These are phyloP conservation scores for Nakazawaea siamensis DNA, from an alignment of 805 yeast species.

Conservation along the genomic window DNA sequence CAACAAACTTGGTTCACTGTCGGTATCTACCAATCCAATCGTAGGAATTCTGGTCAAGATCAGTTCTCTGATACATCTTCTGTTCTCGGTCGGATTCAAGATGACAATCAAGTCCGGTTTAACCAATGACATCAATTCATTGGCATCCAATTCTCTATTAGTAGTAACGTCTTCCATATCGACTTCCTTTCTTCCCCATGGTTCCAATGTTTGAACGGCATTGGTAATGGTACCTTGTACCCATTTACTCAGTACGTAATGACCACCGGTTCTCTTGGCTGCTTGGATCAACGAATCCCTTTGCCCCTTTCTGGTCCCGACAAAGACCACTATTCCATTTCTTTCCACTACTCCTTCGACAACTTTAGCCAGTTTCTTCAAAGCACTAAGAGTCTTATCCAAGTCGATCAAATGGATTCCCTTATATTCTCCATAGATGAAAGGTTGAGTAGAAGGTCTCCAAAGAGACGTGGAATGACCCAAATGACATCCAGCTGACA, in stretches of 20 bases:
- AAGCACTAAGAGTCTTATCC: conserved; percentile 67
- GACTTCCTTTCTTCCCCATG: conserved; percentile 64
- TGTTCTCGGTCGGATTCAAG: conserved; percentile 82
- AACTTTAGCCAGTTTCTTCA: conserved; percentile 81
- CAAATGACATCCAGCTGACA: conserved; percentile 91
- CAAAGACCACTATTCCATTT: conserved; percentile 75
- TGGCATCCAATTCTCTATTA: conserved; percentile 42
- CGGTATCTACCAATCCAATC: conserved; percentile 89
- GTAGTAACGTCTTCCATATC: conserved; percentile 68
- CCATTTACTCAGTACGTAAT: conserved; percentile 82
- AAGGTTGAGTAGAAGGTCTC: conserved; percentile 81
- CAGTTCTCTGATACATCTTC: conserved; percentile 77
- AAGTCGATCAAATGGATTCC: conserved; percentile 90
- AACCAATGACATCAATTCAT: conserved; percentile 44
- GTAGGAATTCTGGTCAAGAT: conserved; percentile 80
- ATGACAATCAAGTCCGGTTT: conserved; percentile 87
- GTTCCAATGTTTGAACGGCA: conserved; percentile 52
- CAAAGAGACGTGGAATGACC: conserved; percentile 82
- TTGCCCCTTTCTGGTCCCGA: conserved; percentile 80
- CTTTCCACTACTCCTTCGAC: conserved; percentile 71
- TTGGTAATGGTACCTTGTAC: conserved; percentile 92
- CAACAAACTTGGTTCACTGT: conserved; percentile 80
- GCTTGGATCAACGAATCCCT: conserved; percentile 69
- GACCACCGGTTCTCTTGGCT: conserved; percentile 70
- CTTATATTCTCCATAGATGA: conserved; percentile 77